Percentiles rank a stretch among this genome's conserved stretches.
These are phyloP conservation scores for Auriculariales sp. DNA, from an alignment of 768 basidiomycete species.

Conservation along the genomic window DNA sequence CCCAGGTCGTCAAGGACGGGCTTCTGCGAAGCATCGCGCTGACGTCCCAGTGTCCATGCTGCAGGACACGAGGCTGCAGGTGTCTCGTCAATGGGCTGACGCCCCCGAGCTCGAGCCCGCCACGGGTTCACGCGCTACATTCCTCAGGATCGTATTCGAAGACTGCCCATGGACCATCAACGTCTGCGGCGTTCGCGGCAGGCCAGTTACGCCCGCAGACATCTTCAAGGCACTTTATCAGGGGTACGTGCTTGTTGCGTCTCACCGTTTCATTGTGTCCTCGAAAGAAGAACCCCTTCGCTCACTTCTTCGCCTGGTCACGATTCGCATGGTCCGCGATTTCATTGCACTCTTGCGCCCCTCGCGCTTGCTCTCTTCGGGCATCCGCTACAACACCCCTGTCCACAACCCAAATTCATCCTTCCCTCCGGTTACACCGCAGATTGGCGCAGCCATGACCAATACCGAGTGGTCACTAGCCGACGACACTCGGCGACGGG, in stretches of 20 bases:
- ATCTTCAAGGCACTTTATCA: background rate
- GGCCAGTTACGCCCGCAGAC: background rate
- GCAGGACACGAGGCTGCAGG: background rate
- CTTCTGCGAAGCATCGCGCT: no score
- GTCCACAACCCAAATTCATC: no score
- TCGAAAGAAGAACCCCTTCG: no score
- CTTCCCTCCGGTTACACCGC: no score
- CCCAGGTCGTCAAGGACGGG: background rate
- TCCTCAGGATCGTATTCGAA: background rate
- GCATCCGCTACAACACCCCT: no score
- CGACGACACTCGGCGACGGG: constrained; percentile 27
- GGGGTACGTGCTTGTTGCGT: background rate
- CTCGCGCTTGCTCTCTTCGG: no score
- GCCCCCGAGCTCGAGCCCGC: background rate
- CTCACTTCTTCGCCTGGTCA: no score
- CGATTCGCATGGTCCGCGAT: no score
- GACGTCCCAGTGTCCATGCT: no score
- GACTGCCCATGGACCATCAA: background rate
- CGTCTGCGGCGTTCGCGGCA: background rate
- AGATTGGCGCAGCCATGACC: background rate
- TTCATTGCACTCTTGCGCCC: no score
- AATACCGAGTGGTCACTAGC: constrained; percentile 11
- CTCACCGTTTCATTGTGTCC: no score
- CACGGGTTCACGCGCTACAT: background rate
- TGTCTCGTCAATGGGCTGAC: background rate